Evolutionary conservation across 108 stramenopile genomes (phyloP), one percentile per base, ranked within the genome.

Genomic region (Ochromonas danica): DNA sequence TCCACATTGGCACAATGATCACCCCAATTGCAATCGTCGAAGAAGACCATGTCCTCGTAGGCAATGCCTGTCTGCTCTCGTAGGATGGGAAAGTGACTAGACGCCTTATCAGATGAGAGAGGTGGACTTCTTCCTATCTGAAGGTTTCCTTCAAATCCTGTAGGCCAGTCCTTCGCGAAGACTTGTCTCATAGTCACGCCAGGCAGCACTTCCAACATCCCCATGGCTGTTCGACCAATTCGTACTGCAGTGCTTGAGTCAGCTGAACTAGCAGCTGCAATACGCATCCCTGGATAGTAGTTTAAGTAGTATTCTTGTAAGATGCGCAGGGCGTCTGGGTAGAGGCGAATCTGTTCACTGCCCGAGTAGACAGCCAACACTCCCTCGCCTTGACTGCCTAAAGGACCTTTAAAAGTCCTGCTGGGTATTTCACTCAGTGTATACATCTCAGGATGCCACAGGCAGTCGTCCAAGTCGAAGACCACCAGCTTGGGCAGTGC

Each of bases 361-460:
- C 92, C 92, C 43, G 88, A 87, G 74, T 88, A 87, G 43, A 90
- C 92, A 27, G 89, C 90, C 6, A 88, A 80, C 0, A 93, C 92
- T 30, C 94, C 94, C 80, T 92, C 85, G 1, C 92, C 91, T 31
- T 89, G 74, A 0, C 89, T 91, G 78, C 87, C 85, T 83, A 94
- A 86, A 61, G 89, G 88, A 1, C 92, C 92, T 51, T 14, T 14
- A 14, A 51, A 51, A 71, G 41, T 84, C 2, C 63, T 70, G 17
- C 87, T 81, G 0, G 92, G 92, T 10, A 93, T 79, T 1, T 80
- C 77, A 0, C 85, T 63, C 71, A 94, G 85, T 62, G 87, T 86
- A 79, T 89, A 94, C 94, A 94, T 94, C 85, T 94, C 94, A 80
- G 92, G 89, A 82, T 90, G 89, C 94, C 94, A 94, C 61, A 94